A percentile compares a stretch with the other conserved stretches of the same genome.
phyloP scores from a whole-genome alignment of 108 stramenopile species.

The Schizochytrium sp. region DNA sequence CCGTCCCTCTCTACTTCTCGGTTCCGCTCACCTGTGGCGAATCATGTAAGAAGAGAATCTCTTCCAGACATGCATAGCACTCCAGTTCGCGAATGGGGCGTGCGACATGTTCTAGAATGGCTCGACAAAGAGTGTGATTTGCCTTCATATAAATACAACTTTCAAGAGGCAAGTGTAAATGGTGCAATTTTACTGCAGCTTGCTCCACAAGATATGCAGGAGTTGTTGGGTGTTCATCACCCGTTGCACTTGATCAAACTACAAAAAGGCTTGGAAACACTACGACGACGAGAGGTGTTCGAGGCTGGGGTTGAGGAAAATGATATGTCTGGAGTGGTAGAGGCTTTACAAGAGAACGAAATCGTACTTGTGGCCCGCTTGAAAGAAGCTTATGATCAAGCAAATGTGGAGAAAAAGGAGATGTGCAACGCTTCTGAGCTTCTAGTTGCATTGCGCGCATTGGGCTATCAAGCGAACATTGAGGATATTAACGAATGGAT shows the following conservation, averaged over 20 bases:
- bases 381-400: conserved; percentile 19
- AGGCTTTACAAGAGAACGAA: neutral
- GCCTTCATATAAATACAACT: conserved; percentile 57
- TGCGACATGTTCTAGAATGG: conserved; percentile 44
- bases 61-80: neutral
- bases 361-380: conserved; percentile 46
- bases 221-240: conserved; percentile 35
- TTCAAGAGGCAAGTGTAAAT: conserved; percentile 52
- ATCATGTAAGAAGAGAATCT: neutral
- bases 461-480: neutral
- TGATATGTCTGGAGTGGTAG: conserved; percentile 35
- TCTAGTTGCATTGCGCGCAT: neutral
- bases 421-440: neutral
- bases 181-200: conserved; percentile 45
- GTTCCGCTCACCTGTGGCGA: neutral
- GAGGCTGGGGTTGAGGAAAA: neutral
- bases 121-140: conserved; percentile 43
- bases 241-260: conserved; percentile 25
- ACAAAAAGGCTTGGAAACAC: neutral
- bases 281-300: conserved; percentile 19
- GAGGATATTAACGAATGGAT: conserved; percentile 16
- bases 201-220: conserved; percentile 30
- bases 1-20: neutral
- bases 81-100: conserved; percentile 53
- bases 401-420: neutral